phyloP scores from a whole-genome alignment of 495 filamentous ascomycete species.

The Penicillium riverlandense region DNA sequence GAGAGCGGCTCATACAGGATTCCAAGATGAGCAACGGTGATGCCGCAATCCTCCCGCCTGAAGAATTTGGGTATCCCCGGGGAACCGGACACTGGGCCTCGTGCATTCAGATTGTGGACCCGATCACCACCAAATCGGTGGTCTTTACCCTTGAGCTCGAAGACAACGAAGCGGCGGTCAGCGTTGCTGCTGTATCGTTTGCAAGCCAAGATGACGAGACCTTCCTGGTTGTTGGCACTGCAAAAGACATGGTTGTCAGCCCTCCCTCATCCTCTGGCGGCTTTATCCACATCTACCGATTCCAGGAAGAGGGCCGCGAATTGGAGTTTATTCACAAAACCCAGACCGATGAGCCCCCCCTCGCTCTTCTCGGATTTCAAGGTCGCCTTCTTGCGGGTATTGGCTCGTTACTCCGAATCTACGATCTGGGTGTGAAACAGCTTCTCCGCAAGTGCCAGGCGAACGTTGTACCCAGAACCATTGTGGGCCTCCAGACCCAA shows the following conservation, averaged over 20 bases:
- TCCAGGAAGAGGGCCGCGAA: constrained; percentile 75
- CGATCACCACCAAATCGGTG: constrained; percentile 62
- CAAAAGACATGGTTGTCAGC: constrained; percentile 74
- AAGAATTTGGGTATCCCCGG: constrained; percentile 85
- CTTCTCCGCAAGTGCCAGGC: constrained; percentile 87
- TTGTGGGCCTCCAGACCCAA: constrained; percentile 83
- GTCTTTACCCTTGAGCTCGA: constrained; percentile 72
- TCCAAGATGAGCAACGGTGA: constrained; percentile 62
- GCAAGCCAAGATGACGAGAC: constrained; percentile 79
- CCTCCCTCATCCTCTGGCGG: constrained; percentile 70
- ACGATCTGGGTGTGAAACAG: constrained; percentile 85
- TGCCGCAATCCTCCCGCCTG: constrained; percentile 57
- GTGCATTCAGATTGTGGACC: constrained; percentile 86
- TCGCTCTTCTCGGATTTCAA: constrained; percentile 86
- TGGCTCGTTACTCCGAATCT: constrained; percentile 74
- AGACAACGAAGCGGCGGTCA: constrained; percentile 88
- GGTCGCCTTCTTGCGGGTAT: constrained; percentile 80
- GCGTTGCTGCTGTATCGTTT: constrained; percentile 75
- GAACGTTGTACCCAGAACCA: constrained; percentile 69
- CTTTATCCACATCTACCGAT: constrained; percentile 89
- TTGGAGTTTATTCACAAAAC: constrained; percentile 97
- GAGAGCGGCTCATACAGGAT: constrained; percentile 60
- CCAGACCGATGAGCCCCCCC: constrained; percentile 77
- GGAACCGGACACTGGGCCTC: constrained; percentile 87
- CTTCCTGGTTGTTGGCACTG: constrained; percentile 89